These are phyloP conservation scores for Jaminaea rosea DNA, from an alignment of 1,284 basidiomycete species.

Conservation along the genomic window DNA sequence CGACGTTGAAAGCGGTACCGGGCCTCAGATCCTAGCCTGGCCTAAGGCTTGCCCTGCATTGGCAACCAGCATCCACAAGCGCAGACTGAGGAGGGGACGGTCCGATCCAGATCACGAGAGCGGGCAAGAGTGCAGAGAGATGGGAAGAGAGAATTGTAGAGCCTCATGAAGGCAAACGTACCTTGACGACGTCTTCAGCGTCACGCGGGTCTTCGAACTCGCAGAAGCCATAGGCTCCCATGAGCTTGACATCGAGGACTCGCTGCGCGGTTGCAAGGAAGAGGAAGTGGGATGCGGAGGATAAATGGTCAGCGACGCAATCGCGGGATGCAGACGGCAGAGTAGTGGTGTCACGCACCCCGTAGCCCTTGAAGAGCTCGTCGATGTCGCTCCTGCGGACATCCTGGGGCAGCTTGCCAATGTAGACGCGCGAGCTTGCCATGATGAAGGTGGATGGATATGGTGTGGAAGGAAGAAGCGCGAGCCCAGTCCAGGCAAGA, in stretches of 20 bases:
- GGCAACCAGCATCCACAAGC: too few species aligned
- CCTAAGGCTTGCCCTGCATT: too few species aligned
- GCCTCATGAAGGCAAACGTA: constrained; percentile 4
- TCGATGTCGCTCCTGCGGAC: constrained; percentile 36
- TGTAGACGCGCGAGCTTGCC: constrained; percentile 32
- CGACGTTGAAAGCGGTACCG: too few species aligned
- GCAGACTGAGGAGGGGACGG: too few species aligned
- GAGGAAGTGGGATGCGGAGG: background rate
- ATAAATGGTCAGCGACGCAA: background rate
- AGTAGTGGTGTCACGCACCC: constrained; percentile 22
- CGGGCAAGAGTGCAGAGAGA: too few species aligned
- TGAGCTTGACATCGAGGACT: constrained; percentile 12
- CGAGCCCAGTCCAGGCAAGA: too few species aligned
- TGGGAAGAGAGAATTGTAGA: background rate
- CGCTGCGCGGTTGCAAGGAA: background rate
- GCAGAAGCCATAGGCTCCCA: constrained; percentile 43
- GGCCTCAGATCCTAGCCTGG: too few species aligned
- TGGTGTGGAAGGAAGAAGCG: too few species aligned
- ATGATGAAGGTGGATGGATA: too few species aligned
- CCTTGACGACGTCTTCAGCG: constrained; percentile 41
- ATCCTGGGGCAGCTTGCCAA: constrained; percentile 37
- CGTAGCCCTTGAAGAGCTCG: constrained; percentile 42
- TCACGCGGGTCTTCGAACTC: constrained; percentile 45
- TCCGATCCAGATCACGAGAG: too few species aligned
- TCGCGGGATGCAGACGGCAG: background rate